Conservation (phyloP, 768 basidiomycete genomes). For the Lactarius sanguifluus region DNA sequence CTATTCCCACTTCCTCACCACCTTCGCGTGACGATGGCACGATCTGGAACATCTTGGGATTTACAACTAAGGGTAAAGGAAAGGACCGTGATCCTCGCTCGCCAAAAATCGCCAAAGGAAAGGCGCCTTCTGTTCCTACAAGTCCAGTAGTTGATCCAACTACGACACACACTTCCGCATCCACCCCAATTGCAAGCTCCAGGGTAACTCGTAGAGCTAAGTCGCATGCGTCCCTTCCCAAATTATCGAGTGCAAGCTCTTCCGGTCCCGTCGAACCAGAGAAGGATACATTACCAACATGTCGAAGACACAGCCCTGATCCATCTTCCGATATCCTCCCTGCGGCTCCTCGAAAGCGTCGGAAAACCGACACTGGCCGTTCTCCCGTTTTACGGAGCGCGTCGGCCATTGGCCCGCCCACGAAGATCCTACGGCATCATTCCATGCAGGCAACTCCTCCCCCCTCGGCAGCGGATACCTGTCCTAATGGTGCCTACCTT, state of each 20-base stretch:
- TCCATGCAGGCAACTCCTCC: neutral
- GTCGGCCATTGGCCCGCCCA: neutral
- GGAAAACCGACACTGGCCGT: slow-evolving; percentile 22
- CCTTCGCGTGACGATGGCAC: slow-evolving; percentile 30
- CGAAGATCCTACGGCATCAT: slow-evolving; percentile 9
- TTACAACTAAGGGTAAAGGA: slow-evolving; percentile 36
- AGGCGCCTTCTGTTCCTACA: slow-evolving; percentile 5
- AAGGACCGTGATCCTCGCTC: slow-evolving; percentile 31
- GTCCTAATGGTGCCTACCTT: slow-evolving; percentile 15
- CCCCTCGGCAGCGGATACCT: neutral
- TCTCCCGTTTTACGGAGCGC: neutral
- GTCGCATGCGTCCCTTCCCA: slow-evolving; percentile 4
- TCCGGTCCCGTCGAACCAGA: slow-evolving; percentile 16
- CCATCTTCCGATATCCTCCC: slow-evolving; percentile 8
- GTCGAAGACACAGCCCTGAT: slow-evolving; percentile 21
- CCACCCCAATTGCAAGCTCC: slow-evolving; percentile 5
- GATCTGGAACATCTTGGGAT: slow-evolving; percentile 37
- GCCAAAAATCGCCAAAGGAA: slow-evolving; percentile 22
- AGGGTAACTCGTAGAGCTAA: slow-evolving; percentile 15
- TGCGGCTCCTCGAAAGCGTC: slow-evolving; percentile 27
- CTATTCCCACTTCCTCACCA: slow-evolving; percentile 30
- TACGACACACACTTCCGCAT: neutral
- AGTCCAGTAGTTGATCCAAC: neutral
- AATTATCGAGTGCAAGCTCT: slow-evolving; percentile 5
- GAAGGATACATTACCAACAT: slow-evolving; percentile 1